These are phyloP conservation scores for Neoboletus magnificus DNA, from an alignment of 768 basidiomycete species.

Conservation along the genomic window DNA sequence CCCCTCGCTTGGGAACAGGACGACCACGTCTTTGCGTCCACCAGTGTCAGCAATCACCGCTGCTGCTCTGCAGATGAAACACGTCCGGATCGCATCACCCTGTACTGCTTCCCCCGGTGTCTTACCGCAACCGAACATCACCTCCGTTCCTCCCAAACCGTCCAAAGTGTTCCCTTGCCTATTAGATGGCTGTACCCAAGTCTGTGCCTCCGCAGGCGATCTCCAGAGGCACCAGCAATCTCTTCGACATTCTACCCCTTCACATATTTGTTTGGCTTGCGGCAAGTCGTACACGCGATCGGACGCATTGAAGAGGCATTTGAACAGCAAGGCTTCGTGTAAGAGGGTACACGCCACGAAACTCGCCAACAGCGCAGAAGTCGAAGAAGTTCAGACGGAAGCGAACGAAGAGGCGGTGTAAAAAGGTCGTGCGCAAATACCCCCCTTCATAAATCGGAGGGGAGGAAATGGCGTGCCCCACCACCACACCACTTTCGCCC, in stretches of 20 bases:
- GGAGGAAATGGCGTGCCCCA: conserved; percentile 19
- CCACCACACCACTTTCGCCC: neutral
- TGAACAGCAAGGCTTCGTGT: conserved; percentile 27
- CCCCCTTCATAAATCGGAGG: conserved; percentile 8
- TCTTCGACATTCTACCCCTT: conserved; percentile 26
- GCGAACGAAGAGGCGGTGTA: conserved; percentile 18
- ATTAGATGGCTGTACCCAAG: conserved; percentile 23
- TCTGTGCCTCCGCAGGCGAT: conserved; percentile 29
- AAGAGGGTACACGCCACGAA: conserved; percentile 23
- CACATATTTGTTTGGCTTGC: conserved; percentile 23
- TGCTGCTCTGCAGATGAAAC: conserved; percentile 9
- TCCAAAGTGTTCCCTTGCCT: conserved; percentile 23
- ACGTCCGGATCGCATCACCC: conserved; percentile 17
- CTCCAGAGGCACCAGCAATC: conserved; percentile 30
- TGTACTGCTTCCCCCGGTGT: conserved; percentile 1
- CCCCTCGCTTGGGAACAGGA: neutral
- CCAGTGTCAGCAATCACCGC: conserved; percentile 4
- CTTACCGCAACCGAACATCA: neutral
- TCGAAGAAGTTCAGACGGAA: conserved; percentile 12
- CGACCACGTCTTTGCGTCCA: neutral
- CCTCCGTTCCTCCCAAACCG: conserved; percentile 1
- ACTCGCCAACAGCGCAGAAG: neutral
- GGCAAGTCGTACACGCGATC: conserved; percentile 28
- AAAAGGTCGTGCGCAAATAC: neutral
- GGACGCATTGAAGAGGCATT: conserved; percentile 34